Base-by-base conservation (phyloP, 805 yeast species). In the Candida jianshihensis region DNA sequence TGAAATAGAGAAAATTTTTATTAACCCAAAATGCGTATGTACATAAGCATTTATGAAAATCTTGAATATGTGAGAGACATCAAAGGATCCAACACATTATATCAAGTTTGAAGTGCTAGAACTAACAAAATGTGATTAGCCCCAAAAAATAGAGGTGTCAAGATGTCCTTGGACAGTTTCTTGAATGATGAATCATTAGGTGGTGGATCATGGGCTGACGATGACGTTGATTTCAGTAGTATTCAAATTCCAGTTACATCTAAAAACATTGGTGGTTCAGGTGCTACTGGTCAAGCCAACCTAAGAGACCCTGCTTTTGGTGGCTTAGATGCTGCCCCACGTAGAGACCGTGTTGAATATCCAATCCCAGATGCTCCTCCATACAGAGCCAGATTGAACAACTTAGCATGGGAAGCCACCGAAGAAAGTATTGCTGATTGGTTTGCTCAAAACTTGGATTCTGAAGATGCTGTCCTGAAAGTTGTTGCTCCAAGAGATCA, bases 361-460 rank as follows among this genome's bases (percentile, higher is more conserved):
- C 95, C 96, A 30, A 71, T 92, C 42, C 99, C 99, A 31, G 90
- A 87, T 51, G 71, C 65, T 35, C 88, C 97, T 15, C 99, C 99
- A 37, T 92, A 63, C 71, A 81, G 84, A 53, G 97, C 96, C n/a
- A 77, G 86, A 58, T 71, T 90, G 47, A 75, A 76, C 56, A 88
- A 89, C 64, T 74, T 92, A 55, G 86, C 96, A 41, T 82, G 84
- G 79, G 89, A 83, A 40, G 73, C 75, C 31, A 60, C 68, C 32
- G 97, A 90, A 60, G 76, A 68, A 26, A 73, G 68, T 36, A 67
- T 83, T 40, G 64, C 59, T 35, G 73, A 71, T 19, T 82, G 81
- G 68, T 71, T 83, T 39, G 79, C 73, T 49, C 74, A 71, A 41
- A 65, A 64, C 37, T 51, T 74, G 39, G 54, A 59, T 40, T 67